These are phyloP conservation scores for Aspergillus diversus DNA, from an alignment of 495 filamentous ascomycete species.

Conservation along the genomic window DNA sequence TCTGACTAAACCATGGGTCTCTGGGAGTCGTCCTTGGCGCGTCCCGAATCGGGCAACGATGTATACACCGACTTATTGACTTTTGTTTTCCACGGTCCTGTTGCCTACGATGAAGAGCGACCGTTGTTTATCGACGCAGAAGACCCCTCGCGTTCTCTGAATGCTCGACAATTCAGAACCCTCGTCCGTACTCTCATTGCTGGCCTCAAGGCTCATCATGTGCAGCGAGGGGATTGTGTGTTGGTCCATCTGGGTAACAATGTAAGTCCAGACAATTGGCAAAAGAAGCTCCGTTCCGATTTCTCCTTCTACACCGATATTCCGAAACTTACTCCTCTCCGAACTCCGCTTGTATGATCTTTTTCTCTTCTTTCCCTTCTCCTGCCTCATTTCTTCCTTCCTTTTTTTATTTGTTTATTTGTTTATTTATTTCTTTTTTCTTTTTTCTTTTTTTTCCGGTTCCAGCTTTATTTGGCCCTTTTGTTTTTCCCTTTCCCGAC, in stretches of 20 bases:
- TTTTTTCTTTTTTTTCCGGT: constrained; percentile 7
- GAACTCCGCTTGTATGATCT: constrained; percentile 10
- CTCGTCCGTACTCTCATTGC: constrained; percentile 57
- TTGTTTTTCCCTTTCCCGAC: constrained; percentile 11
- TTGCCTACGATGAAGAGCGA: constrained; percentile 39
- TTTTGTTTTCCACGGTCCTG: constrained; percentile 43
- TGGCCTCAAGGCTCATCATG: constrained; percentile 56
- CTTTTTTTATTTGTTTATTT: constrained; percentile 16
- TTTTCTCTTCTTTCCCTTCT: constrained; percentile 2
- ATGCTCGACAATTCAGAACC: constrained; percentile 50
- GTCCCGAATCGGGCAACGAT: constrained; percentile 27
- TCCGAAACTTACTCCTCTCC: neutral
- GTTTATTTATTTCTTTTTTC: constrained; percentile 1
- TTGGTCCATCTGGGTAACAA: constrained; percentile 66
- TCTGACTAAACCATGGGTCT: constrained; percentile 34
- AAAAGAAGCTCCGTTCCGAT: neutral
- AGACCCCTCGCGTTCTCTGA: constrained; percentile 56
- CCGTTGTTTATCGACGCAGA: constrained; percentile 61
- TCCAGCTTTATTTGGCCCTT: neutral
- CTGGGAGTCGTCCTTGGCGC: constrained; percentile 35
- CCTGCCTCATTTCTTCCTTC: constrained; percentile 10
- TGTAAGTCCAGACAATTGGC: constrained; percentile 36
- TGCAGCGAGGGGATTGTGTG: constrained; percentile 61
- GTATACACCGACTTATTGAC: constrained; percentile 47
- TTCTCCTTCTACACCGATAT: constrained; percentile 21